phyloP scores from a whole-genome alignment of 169 alveolate genomes.

The Blepharisma undulans region DNA sequence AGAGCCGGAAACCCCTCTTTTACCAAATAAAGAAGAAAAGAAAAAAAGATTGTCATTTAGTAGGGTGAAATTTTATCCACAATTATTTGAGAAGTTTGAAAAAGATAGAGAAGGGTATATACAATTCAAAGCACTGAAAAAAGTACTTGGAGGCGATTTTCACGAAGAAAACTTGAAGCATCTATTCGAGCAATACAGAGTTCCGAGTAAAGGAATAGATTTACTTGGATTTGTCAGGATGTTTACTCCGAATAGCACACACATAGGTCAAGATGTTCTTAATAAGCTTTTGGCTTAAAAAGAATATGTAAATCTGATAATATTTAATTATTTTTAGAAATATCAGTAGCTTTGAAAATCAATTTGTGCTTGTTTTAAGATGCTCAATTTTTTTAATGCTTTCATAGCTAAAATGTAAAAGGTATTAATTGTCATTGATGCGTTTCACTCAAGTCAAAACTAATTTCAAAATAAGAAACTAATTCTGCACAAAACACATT shows the following conservation, averaged over 20 bases:
- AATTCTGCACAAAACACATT: no score
- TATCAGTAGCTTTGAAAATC: no score
- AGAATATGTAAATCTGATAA: no score
- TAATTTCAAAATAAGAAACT: no score
- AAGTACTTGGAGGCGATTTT: not conserved
- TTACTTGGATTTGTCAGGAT: not conserved
- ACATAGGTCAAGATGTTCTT: not conserved
- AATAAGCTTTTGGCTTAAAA: not conserved
- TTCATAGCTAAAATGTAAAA: no score
- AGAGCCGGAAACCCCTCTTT: not conserved
- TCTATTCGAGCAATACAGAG: not conserved
- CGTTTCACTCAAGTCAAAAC: no score
- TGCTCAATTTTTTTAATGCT: no score
- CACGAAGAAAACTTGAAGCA: not conserved
- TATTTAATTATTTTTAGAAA: no score
- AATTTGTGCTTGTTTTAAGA: no score
- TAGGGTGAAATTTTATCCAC: not conserved
- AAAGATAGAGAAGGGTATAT: not conserved
- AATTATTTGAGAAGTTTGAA: conserved; percentile 12
- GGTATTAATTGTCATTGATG: no score
- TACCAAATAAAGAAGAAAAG: not conserved
- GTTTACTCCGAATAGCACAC: not conserved
- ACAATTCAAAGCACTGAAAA: not conserved
- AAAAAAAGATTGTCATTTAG: not conserved
- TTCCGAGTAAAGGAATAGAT: not conserved